phyloP scores from a whole-genome alignment of 257 asterid genomes.

The Scutellaria barbata region DNA sequence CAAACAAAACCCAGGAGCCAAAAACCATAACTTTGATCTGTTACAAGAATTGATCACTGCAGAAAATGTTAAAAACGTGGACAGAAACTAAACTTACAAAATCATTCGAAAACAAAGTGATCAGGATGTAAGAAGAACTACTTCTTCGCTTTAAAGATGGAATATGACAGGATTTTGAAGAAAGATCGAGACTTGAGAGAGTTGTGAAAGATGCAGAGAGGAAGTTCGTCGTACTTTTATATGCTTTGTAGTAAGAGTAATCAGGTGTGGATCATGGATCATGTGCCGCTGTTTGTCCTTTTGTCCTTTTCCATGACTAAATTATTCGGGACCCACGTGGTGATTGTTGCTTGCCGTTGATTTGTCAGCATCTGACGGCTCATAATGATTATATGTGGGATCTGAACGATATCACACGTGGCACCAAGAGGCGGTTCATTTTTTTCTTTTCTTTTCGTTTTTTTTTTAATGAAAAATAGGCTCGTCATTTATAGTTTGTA shows the following conservation, averaged over 20 bases:
- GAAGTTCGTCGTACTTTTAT: conserved; percentile 29
- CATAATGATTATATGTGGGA: conserved; percentile 31
- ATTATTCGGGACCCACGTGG: conserved; percentile 32
- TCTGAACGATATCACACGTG: conserved; percentile 41
- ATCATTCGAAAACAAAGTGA: conserved; percentile 22
- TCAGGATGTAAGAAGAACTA: conserved; percentile 35
- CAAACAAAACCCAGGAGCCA: conserved; percentile 41
- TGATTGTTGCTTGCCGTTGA: conserved; percentile 31
- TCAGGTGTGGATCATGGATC: conserved; percentile 41
- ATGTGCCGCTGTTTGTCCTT: conserved; percentile 48
- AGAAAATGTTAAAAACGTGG: not conserved
- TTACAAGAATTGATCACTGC: not conserved
- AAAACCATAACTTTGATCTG: conserved; percentile 14
- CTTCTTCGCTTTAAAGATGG: conserved; percentile 58
- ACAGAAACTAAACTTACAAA: conserved; percentile 32
- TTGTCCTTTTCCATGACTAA: conserved; percentile 37
- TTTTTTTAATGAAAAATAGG: not conserved
- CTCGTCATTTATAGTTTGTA: conserved; percentile 27
- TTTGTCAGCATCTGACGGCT: conserved; percentile 42
- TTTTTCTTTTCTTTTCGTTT: not conserved
- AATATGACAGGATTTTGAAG: conserved; percentile 31
- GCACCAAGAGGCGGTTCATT: conserved; percentile 18
- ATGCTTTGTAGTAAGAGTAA: conserved; percentile 27
- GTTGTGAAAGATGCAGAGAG: conserved; percentile 37
- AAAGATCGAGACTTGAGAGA: conserved; percentile 44